A percentile compares a stretch with the other conserved stretches of the same genome.
phyloP scores from a whole-genome alignment of 441 rosid genomes.

The Capsella rubella region DNA sequence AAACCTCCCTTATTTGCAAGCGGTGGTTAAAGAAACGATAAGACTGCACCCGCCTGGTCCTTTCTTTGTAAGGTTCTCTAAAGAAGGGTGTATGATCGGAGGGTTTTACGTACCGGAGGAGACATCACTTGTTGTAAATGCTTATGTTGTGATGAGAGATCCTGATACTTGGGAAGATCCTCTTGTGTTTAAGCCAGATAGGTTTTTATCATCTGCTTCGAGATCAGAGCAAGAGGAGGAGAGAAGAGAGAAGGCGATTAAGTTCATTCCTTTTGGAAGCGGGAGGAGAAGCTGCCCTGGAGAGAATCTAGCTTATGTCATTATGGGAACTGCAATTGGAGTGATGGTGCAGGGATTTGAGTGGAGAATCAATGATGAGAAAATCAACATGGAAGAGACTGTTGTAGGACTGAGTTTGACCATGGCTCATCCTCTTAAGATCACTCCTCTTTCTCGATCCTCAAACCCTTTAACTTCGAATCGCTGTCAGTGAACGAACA shows the following conservation, averaged over 20 bases:
- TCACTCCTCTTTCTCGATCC: constrained; percentile 28
- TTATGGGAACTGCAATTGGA: constrained; percentile 18
- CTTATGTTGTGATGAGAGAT: constrained; percentile 30
- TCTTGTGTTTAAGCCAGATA: constrained; percentile 35
- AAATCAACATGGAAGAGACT: constrained; percentile 13
- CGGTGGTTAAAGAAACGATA: constrained; percentile 4
- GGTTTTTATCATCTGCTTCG: constrained; percentile 16
- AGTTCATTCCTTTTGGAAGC: constrained; percentile 24
- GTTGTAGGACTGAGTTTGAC: constrained; percentile 7
- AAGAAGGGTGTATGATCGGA: background rate
- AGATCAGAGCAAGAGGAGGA: background rate
- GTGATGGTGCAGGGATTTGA: constrained; percentile 36
- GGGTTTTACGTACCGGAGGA: background rate
- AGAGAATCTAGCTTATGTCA: constrained; percentile 23
- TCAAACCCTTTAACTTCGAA: background rate
- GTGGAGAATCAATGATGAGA: background rate
- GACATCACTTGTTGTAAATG: constrained; percentile 7
- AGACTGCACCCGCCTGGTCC: background rate
- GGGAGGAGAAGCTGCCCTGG: constrained; percentile 37
- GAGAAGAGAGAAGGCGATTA: background rate
- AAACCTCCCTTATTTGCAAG: constrained; percentile 18
- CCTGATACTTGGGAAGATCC: constrained; percentile 30
- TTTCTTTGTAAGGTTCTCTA: background rate
- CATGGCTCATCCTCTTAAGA: constrained; percentile 32
- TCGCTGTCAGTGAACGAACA: too few species aligned